Evolutionary conservation across 331 rosid species (phyloP), one percentile per base, ranked within the genome.

Genomic region (Rosa hybrid): DNA sequence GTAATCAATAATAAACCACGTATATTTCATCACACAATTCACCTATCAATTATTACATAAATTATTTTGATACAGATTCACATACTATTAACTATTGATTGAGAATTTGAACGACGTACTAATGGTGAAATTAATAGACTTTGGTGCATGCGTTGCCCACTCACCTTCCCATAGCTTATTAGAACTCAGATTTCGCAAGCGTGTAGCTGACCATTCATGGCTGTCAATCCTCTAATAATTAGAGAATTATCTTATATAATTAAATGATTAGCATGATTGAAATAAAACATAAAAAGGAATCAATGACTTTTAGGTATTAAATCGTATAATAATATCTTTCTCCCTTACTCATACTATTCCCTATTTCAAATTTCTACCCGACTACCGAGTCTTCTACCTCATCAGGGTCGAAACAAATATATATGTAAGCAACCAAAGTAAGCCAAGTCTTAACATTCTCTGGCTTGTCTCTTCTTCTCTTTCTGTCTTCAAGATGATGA

Each of bases 261-360:
- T 27, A 38, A 38, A 34, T 38, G 71, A 27, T 63, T 38, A 67
- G 46, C n/a, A 13, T 63, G 16, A 27, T 14, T 17, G 21, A 20
- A 39, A 39, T 8, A 20, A 39, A 68, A 17, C 72, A 38, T 41
- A 38, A 41, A 41, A 68, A 17, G 38, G 27, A 68, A 68, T 68
- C 72, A 68, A 68, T 4, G 72, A 68, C 72, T 39, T 67, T 39
- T 68, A 64, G 46, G 71, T 65, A 65, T 68, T 7, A 68, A 39
- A 68, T 68, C 49, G 14, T 20, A 39, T 18, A 39, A 65, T 34
- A 34, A 16, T 17, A 17, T 39, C 72, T 39, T 41, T 8, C 70
- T 4, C 39, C 17, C 68, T 23, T 21, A 16, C 54, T 56, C 62
- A 27, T 2, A 7, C 46, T 7, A 13, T 30, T 17, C 6, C 46